Evolutionary conservation across 495 filamentous ascomycete genomes (phyloP), one percentile per base, ranked within the genome.

Genomic region (Sabuloglossum arenarium): DNA sequence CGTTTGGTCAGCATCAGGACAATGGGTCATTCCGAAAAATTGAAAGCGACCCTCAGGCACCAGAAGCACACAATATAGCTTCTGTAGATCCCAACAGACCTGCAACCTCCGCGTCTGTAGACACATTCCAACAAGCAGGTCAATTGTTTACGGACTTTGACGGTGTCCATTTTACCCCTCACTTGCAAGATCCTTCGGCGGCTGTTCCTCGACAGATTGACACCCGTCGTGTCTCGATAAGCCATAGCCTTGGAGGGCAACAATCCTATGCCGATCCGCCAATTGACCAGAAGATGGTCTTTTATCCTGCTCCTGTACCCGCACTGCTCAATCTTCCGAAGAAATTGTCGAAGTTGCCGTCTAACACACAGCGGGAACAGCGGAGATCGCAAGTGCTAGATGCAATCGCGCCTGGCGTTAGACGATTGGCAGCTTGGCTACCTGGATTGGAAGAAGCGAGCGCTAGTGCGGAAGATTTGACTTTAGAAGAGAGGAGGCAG

Each of bases 291-390:
- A 72, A 82, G 54, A 90, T 98, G 84, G 77, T 95, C 9, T 97
- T 80, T 66, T 98, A 98, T 64, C 91, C 91, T 14, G 91, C 91
- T 3, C 91, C 87, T 12, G 90, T 98, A 0, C 91, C 91, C 0
- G 81, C 82, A 62, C 88, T 91, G 78, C 73, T 98, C 28, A 96
- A 95, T 61, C 73, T 98, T 3, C 91, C 91, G 8, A 88, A 88
- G 34, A 82, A 84, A 59, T 71, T 97, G 37, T 94, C 89, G 0
- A 84, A 86, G 66, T 74, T 78, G 30, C 79, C 85, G 27, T 70
- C 77, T 37, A 72, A 75, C 0, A 61, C 70, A 5, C 72, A 79
- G 6, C 78, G 81, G 43, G 78, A 85, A 45, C 78, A 81, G 54
- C 80, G 86, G 56, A 79, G 81, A 9, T 83, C 85, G 0, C 64